Evolutionary conservation across 2,329 filamentous ascomycete species (phyloP).

Genomic region (Coniosporium tulheliwenetii): DNA sequence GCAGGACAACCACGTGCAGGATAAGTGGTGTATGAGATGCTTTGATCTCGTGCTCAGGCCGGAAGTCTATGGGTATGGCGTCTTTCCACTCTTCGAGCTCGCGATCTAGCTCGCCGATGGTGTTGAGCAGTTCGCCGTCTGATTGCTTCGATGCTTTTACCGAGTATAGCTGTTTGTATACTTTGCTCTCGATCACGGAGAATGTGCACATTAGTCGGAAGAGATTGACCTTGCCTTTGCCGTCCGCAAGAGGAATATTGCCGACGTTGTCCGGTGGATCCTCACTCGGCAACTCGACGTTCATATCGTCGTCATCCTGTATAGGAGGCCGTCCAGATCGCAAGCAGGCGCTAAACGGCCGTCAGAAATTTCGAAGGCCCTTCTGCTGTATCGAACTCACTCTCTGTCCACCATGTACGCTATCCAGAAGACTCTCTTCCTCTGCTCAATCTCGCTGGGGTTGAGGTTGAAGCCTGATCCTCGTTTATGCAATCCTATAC

Average conservation of each 20-base stretch:
- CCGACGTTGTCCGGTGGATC: slow-evolving; percentile 86
- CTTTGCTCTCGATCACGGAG: slow-evolving; percentile 77
- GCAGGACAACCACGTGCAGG: slow-evolving; percentile 81
- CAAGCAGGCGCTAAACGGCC: slow-evolving; percentile 40
- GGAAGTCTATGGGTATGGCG: slow-evolving; percentile 82
- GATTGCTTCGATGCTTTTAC: slow-evolving; percentile 84
- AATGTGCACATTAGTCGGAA: slow-evolving; percentile 91
- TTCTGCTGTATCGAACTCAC: slow-evolving; percentile 17
- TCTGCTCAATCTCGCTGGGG: slow-evolving; percentile 84
- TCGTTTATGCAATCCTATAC: slow-evolving; percentile 86
- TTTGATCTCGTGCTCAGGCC: slow-evolving; percentile 94
- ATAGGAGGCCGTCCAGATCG: slow-evolving; percentile 57
- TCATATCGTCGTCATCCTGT: slow-evolving; percentile 76
- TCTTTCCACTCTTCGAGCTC: slow-evolving; percentile 90
- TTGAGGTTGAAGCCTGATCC: slow-evolving; percentile 89
- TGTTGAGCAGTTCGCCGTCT: slow-evolving; percentile 83
- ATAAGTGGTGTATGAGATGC: slow-evolving; percentile 86
- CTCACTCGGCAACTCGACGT: slow-evolving; percentile 84
- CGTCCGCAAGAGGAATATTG: slow-evolving; percentile 79
- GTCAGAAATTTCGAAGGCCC: slow-evolving; percentile 6
- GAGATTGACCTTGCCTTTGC: slow-evolving; percentile 84
- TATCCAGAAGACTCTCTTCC: slow-evolving; percentile 65
- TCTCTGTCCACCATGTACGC: slow-evolving; percentile 61
- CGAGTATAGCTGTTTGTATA: slow-evolving; percentile 87
- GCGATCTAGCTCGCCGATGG: slow-evolving; percentile 82